A percentile compares a stretch with the other conserved stretches of the same genome.
Evolutionary conservation across 2,329 filamentous ascomycete species (phyloP).

Genomic region (Colletotrichum caudatum): DNA sequence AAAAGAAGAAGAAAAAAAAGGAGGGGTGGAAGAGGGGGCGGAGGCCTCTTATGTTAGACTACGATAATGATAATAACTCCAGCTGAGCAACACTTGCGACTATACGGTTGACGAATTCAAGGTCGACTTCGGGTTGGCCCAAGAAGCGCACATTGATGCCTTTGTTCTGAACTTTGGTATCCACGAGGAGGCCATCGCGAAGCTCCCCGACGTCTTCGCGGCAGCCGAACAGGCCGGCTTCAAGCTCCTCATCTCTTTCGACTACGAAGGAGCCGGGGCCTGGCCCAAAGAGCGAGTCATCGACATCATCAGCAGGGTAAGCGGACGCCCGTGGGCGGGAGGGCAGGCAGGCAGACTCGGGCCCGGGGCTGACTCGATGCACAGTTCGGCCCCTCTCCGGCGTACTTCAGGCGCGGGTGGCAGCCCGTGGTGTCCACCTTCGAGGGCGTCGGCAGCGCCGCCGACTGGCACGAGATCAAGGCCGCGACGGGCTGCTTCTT

Average conservation of each 20-base stretch:
- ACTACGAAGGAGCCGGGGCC: slow-evolving; percentile 37
- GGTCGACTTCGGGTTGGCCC: slow-evolving; percentile 35
- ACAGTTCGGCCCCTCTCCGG: slow-evolving; percentile 24
- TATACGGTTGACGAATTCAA: slow-evolving; percentile 37
- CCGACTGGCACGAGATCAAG: slow-evolving; percentile 60
- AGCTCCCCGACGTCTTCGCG: slow-evolving; percentile 32
- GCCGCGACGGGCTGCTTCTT: slow-evolving; percentile 54
- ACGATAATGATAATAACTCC: neutral
- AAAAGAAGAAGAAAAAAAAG: too few relatives aligned
- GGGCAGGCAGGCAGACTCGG: neutral
- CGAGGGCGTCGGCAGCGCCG: slow-evolving; percentile 55
- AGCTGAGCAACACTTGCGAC: slow-evolving; percentile 39
- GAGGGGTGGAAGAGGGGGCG: too few relatives aligned
- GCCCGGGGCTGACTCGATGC: neutral
- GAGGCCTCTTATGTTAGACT: neutral
- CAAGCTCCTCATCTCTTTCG: slow-evolving; percentile 39
- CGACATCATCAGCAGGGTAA: slow-evolving; percentile 31
- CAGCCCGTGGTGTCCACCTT: slow-evolving; percentile 56
- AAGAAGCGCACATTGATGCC: slow-evolving; percentile 39
- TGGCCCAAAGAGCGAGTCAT: slow-evolving; percentile 37
- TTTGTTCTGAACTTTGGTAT: slow-evolving; percentile 40
- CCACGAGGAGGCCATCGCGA: slow-evolving; percentile 40
- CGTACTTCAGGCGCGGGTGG: slow-evolving; percentile 45
- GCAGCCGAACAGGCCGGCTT: slow-evolving; percentile 38
- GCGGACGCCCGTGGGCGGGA: neutral